phyloP scores from a whole-genome alignment of 148 eudicot genomes.

The Rhododendron kiyosumense region DNA sequence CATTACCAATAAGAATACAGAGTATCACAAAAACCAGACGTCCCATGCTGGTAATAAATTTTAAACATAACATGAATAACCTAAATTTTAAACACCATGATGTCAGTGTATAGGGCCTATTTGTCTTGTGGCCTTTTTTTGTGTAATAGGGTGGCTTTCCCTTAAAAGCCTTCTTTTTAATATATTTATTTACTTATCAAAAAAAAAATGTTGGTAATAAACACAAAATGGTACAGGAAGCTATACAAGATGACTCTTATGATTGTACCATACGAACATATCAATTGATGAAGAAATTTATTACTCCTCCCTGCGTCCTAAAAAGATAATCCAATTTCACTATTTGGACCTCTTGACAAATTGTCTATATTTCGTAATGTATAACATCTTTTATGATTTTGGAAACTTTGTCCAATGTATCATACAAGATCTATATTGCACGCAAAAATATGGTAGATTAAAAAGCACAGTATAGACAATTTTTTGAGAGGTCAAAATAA shows the following conservation, averaged over 20 bases:
- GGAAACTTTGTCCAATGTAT: too few species aligned
- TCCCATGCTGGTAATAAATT: neutral
- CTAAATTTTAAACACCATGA: neutral
- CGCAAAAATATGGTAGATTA: neutral
- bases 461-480: neutral
- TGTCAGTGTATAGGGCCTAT: neutral
- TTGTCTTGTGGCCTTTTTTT: too few species aligned
- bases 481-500: neutral
- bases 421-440: too few species aligned
- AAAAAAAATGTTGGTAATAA: neutral
- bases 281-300: neutral
- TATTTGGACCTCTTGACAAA: neutral
- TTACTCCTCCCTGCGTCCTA: neutral
- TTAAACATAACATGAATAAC: neutral
- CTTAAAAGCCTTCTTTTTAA: too few species aligned
- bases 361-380: neutral
- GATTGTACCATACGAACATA: neutral
- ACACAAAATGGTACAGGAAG: neutral
- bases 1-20: neutral
- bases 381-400: too few species aligned
- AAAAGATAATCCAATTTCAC: neutral
- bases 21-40: neutral
- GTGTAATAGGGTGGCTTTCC: too few species aligned
- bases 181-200: too few species aligned
- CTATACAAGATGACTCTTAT: neutral